Conservation (phyloP, 108 stramenopile species). For the Conticribra guillardii region DNA sequence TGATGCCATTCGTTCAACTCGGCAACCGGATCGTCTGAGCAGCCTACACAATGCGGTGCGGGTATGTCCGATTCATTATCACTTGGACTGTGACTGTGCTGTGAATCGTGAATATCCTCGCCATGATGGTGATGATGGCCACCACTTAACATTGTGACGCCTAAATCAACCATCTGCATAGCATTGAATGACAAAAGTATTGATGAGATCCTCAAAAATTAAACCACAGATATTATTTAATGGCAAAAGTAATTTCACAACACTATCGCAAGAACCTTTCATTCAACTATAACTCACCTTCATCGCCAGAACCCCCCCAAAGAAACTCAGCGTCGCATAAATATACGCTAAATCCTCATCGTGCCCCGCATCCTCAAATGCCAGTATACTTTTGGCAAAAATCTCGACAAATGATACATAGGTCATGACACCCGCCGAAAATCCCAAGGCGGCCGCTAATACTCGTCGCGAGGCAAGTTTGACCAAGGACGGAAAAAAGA, state of each 20-base stretch:
- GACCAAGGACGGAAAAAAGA: constrained; percentile 65
- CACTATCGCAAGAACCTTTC: too few species aligned
- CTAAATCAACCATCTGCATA: constrained; percentile 32
- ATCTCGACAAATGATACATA: constrained; percentile 87
- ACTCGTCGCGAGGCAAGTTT: constrained; percentile 53
- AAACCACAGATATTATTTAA: too few species aligned
- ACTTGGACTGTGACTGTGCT: too few species aligned
- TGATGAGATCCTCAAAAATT: background rate
- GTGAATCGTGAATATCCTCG: constrained; percentile 15
- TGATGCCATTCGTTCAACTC: constrained; percentile 51
- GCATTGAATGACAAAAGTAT: background rate
- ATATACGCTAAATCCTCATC: constrained; percentile 45
- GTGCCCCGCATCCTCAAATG: constrained; percentile 40
- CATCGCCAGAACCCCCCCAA: constrained; percentile 69
- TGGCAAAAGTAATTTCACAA: too few species aligned
- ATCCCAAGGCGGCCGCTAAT: constrained; percentile 68
- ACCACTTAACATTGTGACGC: constrained; percentile 38
- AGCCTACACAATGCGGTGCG: constrained; percentile 37
- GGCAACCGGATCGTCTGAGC: constrained; percentile 45
- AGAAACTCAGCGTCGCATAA: constrained; percentile 66
- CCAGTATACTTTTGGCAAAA: constrained; percentile 59
- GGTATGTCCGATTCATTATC: constrained; percentile 10
- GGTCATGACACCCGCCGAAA: constrained; percentile 84
- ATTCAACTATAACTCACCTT: constrained; percentile 52
- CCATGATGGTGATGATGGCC: constrained; percentile 24